Conservation (phyloP, 2,329 filamentous ascomycete species). For the Venturia oleaginea region DNA sequence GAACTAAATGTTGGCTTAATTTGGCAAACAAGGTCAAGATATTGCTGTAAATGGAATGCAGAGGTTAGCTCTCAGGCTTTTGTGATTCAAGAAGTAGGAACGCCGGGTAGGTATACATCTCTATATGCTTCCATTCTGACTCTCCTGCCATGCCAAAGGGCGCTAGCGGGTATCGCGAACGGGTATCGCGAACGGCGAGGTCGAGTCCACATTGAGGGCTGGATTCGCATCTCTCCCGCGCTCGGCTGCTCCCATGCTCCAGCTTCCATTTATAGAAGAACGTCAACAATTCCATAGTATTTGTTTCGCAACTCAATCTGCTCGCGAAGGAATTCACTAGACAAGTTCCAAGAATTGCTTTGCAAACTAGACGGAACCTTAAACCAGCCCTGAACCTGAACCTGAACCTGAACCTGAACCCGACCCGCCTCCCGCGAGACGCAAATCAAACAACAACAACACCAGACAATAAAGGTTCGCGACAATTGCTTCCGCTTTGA, state of each 20-base stretch:
- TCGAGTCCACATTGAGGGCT: neutral
- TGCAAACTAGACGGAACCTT: neutral
- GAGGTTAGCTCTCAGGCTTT: too few species aligned
- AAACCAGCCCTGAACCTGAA: neutral
- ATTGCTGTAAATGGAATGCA: too few species aligned
- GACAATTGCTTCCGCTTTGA: neutral
- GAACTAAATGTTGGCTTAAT: too few species aligned
- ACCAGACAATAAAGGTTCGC: slow-evolving; percentile 7
- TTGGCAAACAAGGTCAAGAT: too few species aligned
- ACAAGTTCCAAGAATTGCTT: too few species aligned
- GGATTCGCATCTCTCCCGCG: neutral
- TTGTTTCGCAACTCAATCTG: neutral
- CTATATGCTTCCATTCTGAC: too few species aligned
- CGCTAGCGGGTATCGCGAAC: too few species aligned
- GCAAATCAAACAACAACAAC: neutral
- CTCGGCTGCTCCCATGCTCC: neutral
- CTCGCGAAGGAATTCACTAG: neutral
- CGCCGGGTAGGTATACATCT: too few species aligned
- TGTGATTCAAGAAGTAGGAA: too few species aligned
- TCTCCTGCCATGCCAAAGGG: too few species aligned
- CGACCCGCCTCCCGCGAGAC: neutral
- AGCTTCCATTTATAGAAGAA: neutral
- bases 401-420: neutral
- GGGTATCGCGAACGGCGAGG: neutral
- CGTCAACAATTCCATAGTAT: neutral